Evolutionary conservation across 371 early-diverging fungal species (phyloP), one percentile per base, ranked within the genome.

Genomic region (Funneliformis caledonium): DNA sequence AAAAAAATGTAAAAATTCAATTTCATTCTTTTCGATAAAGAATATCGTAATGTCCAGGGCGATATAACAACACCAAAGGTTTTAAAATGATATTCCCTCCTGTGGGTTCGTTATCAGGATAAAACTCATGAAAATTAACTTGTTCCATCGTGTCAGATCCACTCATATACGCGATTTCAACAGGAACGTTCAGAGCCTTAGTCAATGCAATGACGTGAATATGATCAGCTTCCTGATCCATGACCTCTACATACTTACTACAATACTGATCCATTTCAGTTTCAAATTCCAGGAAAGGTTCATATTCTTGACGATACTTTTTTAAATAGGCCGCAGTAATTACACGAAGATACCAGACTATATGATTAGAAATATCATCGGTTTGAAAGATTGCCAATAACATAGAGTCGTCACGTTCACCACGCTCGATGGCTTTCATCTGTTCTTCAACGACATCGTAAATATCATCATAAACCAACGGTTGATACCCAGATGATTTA

Each of bases 211-310:
- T 92, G 16, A 94, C 87, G 78, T 91, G 91, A 52, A 93, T 86
- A 72, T 94, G 90, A 76, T 94, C 94, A 1, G 91, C 89, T 82
- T 94, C 94, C 43, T 90, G 85, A 7, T 91, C 94, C 88, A 94
- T 91, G 1, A 92, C 93, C 76, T 93, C 93, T 0, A 94, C 92
- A 76, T 89, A 87, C 82, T 86, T 87, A 1, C 86, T 83, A 76
- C 94, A 93, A 61, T 89, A 94, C 33, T 89, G 87, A 43, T 90
- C 90, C 84, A 94, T 92, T 2, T 87, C 89, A 83, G 88, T 85
- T 48, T 89, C 92, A 78, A 86, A 89, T 22, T 88, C 87, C 12
- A 92, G 73, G 64, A 93, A 94, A 0, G 93, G 92, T 60, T 88
- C 88, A 81, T 92, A 93, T 72, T 92, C 92, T 7, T 91, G 91